Percentiles rank a stretch among this genome's conserved stretches.
Evolutionary conservation across 345 rosid genomes (phyloP).

Genomic region (Zanthoxylum bungeanum): DNA sequence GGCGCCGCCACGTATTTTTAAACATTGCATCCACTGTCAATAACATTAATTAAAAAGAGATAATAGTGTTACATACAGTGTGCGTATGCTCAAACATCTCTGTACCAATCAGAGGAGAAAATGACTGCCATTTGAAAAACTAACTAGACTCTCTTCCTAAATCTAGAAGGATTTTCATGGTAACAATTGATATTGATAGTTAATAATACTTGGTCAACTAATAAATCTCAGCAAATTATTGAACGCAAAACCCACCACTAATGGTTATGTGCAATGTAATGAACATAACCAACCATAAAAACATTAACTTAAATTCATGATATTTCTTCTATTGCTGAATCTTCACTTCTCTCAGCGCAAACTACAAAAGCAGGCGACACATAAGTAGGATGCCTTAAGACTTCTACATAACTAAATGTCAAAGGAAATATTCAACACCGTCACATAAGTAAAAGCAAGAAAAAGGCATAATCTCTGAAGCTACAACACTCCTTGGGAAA

Average conservation of each 20-base stretch:
- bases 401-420: background rate
- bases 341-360: too few species aligned
- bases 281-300: background rate
- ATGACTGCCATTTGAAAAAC: background rate
- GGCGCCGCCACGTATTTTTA: too few species aligned
- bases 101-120: background rate
- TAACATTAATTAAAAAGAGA: too few species aligned
- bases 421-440: background rate
- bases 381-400: background rate
- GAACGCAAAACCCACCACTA: background rate
- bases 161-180: background rate
- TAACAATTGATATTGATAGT: background rate
- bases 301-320: background rate
- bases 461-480: background rate
- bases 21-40: too few species aligned
- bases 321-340: too few species aligned
- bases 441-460: background rate
- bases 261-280: background rate
- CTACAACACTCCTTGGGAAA: background rate
- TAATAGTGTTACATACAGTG: too few species aligned
- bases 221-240: background rate
- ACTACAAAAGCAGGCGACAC: background rate
- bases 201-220: background rate
- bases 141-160: background rate
- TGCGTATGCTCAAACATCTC: too few species aligned